Evolutionary conservation across 257 asterid genomes (phyloP), one percentile per base, ranked within the genome.

Genomic region (Marsdenia floribunda): DNA sequence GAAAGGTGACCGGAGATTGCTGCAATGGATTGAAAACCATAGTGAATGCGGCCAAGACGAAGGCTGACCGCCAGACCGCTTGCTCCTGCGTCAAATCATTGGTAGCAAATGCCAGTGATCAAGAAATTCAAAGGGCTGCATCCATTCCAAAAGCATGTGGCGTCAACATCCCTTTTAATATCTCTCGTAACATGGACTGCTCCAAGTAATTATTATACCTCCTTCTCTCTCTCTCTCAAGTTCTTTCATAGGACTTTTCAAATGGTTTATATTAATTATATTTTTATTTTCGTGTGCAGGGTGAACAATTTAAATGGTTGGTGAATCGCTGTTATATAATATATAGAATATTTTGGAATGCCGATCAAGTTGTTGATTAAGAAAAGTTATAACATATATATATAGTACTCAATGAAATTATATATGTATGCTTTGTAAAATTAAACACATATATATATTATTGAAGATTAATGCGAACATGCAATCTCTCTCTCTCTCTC

Each of bases 1-100:
- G 35, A 18, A 53, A 33, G 3, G 73, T 78, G 24, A 68, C 70
- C 0, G 33, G 52, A 0, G 52, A 33, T 2, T 78, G 81, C 0
- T 78, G 81, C 54, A 66, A 3, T 26, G 81, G 77, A 3, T 10
- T 78, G 71, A 65, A 78, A 58, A 50, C 68, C 46, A 63, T 78
- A 1, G 44, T 66, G 0, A 21, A 11, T 0, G 33, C 70, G 7
- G 74, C 73, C 0, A 50, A 40, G n/a, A 54, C 81, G 6, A 55
- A 52, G 15, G 12, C 63, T 4, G 79, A 79, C 55, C 79, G 60
- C 37, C 72, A 68, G 14, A 42, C 46, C 0, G 75, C 55, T 37
- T 79, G 79, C 22, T n/a, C 52, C 6, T 79, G 82, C 61, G 15
- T 79, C 42, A 74, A 73, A 50, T 42, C 33, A 11, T 37, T 74